These are phyloP conservation scores for Podospora conica DNA, from an alignment of 495 filamentous ascomycete species.

Conservation along the genomic window DNA sequence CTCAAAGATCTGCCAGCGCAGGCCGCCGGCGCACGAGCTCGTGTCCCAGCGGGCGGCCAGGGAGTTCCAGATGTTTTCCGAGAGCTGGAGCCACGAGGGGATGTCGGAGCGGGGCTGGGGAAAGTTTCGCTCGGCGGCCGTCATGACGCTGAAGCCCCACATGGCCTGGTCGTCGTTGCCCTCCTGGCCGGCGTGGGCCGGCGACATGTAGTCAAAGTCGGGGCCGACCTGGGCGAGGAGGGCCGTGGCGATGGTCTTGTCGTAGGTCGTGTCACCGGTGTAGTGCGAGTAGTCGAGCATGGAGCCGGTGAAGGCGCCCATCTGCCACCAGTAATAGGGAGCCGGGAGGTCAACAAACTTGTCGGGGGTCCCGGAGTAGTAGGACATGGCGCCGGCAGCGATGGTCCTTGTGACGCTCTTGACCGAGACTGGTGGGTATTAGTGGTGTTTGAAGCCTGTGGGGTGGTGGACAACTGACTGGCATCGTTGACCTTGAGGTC, in stretches of 20 bases:
- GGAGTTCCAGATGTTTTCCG: slow-evolving; percentile 39
- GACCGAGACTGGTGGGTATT: slow-evolving; percentile 40
- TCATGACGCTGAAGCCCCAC: slow-evolving; percentile 69
- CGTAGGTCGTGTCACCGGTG: slow-evolving; percentile 69
- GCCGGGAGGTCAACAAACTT: slow-evolving; percentile 58
- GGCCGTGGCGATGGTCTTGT: slow-evolving; percentile 58
- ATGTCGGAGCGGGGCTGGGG: slow-evolving; percentile 51
- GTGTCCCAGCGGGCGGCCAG: slow-evolving; percentile 61
- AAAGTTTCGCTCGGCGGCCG: slow-evolving; percentile 68
- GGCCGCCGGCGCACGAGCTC: slow-evolving; percentile 59
- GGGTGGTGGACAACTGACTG: slow-evolving; percentile 24
- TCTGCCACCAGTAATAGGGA: slow-evolving; percentile 82
- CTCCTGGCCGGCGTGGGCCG: slow-evolving; percentile 36
- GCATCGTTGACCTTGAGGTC: slow-evolving; percentile 39
- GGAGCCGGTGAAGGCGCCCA: slow-evolving; percentile 63
- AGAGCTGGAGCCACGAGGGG: slow-evolving; percentile 58
- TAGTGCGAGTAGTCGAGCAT: slow-evolving; percentile 82
- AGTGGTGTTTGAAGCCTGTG: slow-evolving; percentile 6
- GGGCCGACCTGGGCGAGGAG: slow-evolving; percentile 59
- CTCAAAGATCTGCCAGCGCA: slow-evolving; percentile 81
- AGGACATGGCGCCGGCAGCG: slow-evolving; percentile 50
- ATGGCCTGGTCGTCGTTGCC: slow-evolving; percentile 78
- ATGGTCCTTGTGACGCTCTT: slow-evolving; percentile 42
- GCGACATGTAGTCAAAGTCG: slow-evolving; percentile 53
- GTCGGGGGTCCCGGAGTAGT: slow-evolving; percentile 58